phyloP scores from a whole-genome alignment of 768 basidiomycete genomes.

The Collybia mongolica region DNA sequence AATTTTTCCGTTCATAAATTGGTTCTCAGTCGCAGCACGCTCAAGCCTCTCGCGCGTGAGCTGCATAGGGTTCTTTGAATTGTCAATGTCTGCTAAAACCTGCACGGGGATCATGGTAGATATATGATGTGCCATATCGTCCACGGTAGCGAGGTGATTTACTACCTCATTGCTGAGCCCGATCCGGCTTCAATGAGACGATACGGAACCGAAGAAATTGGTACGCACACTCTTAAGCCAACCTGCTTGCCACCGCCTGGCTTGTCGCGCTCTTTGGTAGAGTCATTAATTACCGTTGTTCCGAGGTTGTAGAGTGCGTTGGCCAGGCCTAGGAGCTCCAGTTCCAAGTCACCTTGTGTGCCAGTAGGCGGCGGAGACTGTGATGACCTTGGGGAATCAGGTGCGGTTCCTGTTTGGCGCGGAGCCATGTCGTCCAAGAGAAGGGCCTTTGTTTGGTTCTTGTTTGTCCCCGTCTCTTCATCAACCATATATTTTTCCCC shows the following conservation, averaged over 20 bases:
- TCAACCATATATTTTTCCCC: too few relatives aligned
- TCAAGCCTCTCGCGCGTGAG: conserved; percentile 79
- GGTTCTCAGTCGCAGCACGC: conserved; percentile 84
- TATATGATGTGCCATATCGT: conserved; percentile 63
- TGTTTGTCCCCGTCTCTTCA: too few relatives aligned
- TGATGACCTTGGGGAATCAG: conserved; percentile 71
- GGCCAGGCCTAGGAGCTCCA: conserved; percentile 74
- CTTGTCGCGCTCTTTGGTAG: conserved; percentile 76
- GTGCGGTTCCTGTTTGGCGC: conserved; percentile 30
- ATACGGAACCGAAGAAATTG: background rate
- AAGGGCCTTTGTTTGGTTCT: too few relatives aligned
- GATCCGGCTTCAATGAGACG: conserved; percentile 5
- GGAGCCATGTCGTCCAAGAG: background rate
- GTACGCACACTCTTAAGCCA: conserved; percentile 67
- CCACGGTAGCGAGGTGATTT: conserved; percentile 60
- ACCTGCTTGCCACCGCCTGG: conserved; percentile 72
- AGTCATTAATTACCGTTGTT: conserved; percentile 81
- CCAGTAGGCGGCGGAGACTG: conserved; percentile 73
- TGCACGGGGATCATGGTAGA: conserved; percentile 72
- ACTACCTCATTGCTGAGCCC: conserved; percentile 70
- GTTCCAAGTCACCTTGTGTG: conserved; percentile 69
- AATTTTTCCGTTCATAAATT: conserved; percentile 90
- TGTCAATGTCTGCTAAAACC: conserved; percentile 77
- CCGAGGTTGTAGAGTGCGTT: conserved; percentile 80
- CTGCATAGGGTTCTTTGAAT: conserved; percentile 77